A percentile compares a stretch with the other conserved stretches of the same genome.
These are phyloP conservation scores for Diplodia seriata DNA, from an alignment of 2,329 filamentous ascomycete species.

Conservation along the genomic window DNA sequence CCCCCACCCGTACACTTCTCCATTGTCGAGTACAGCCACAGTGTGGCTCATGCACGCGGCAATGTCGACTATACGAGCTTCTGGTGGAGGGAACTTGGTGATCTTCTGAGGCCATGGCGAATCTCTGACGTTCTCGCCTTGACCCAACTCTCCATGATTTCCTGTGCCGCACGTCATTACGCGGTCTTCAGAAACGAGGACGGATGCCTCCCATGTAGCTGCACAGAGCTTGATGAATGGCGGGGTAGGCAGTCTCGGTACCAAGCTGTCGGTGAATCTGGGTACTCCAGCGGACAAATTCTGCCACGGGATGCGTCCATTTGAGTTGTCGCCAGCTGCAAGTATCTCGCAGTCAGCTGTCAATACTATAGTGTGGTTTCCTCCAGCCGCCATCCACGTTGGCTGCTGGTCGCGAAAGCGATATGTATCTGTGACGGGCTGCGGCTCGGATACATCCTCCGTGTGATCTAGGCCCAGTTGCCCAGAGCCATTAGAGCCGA, in stretches of 20 bases:
- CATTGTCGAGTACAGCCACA: conserved; percentile 74
- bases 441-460: conserved; percentile 49
- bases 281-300: background rate
- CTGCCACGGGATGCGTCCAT: conserved; percentile 43
- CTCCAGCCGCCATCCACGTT: conserved; percentile 66
- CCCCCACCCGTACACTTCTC: conserved; percentile 87
- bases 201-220: conserved; percentile 80
- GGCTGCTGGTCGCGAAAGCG: conserved; percentile 15
- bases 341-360: conserved; percentile 66
- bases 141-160: conserved; percentile 74
- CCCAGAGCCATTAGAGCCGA: conserved; percentile 61
- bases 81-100: conserved; percentile 68
- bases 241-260: conserved; percentile 12
- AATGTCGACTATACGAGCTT: conserved; percentile 64
- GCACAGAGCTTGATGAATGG: conserved; percentile 55
- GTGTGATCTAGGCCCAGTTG: conserved; percentile 58
- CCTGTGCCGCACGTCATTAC: conserved; percentile 72
- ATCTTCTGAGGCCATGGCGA: conserved; percentile 60
- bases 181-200: conserved; percentile 60
- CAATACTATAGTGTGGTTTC: conserved; percentile 84
- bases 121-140: conserved; percentile 53
- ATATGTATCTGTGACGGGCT: conserved; percentile 31
- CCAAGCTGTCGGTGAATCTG: conserved; percentile 17
- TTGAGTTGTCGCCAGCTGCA: conserved; percentile 67
- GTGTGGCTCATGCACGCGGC: conserved; percentile 80